Percentiles rank a stretch among this genome's conserved stretches.
Evolutionary conservation across 805 yeast genomes (phyloP).

Genomic region (Candida argentea): DNA sequence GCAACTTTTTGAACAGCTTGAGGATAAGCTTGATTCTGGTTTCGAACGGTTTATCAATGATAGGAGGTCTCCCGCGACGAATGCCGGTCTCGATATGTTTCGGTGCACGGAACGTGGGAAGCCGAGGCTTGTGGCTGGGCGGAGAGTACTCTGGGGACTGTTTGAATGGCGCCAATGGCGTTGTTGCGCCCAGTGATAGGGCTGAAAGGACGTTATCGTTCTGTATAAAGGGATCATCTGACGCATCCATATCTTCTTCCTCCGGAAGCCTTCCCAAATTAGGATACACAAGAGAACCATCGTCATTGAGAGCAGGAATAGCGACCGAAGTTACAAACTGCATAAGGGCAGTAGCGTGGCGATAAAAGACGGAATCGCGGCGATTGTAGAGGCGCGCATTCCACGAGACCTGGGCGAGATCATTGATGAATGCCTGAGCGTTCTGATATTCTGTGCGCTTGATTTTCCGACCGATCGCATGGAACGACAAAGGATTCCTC

Average conservation of each 20-base stretch:
- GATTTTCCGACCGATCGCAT: constrained; percentile 54
- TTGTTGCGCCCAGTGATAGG: constrained; percentile 2
- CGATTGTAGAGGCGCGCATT: constrained; percentile 82
- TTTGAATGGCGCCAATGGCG: constrained; percentile 1
- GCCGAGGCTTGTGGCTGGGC: neutral
- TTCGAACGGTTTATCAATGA: constrained; percentile 85
- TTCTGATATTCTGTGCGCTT: constrained; percentile 43
- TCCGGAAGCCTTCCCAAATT: constrained; percentile 64
- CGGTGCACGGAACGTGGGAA: constrained; percentile 2
- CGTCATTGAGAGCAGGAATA: constrained; percentile 40
- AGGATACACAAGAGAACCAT: constrained; percentile 41
- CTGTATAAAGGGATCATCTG: constrained; percentile 1
- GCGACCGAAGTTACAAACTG: constrained; percentile 35
- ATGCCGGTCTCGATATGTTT: constrained; percentile 33
- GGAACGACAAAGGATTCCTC: constrained; percentile 71
- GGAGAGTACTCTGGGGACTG: constrained; percentile 1
- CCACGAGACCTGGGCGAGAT: constrained; percentile 79
- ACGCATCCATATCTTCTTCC: constrained; percentile 13
- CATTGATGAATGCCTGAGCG: constrained; percentile 63
- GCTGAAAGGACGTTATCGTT: constrained; percentile 2
- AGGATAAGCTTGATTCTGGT: constrained; percentile 82
- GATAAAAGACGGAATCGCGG: constrained; percentile 55
- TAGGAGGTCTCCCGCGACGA: constrained; percentile 85
- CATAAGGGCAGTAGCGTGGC: constrained; percentile 56
- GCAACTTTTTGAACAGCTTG: constrained; percentile 69